Conservation (phyloP, 495 filamentous ascomycete species). For the Cercophora scortea region DNA sequence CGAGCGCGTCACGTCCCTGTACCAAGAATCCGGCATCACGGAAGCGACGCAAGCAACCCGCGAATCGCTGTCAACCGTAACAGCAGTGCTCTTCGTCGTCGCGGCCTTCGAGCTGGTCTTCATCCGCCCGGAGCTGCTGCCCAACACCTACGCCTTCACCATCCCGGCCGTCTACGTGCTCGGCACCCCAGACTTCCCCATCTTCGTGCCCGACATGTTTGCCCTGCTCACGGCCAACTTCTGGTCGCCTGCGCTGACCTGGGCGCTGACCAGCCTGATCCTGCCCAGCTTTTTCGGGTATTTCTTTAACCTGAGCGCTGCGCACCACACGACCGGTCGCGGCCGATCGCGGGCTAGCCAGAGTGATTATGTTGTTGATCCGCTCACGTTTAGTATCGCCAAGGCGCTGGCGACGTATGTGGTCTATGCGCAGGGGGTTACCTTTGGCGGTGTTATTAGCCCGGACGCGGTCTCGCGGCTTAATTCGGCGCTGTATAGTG, state of each 20-base stretch:
- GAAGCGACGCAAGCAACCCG: slow-evolving; percentile 53
- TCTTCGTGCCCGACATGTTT: slow-evolving; percentile 77
- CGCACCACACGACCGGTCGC: slow-evolving; percentile 13
- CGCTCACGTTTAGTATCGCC: slow-evolving; percentile 78
- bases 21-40: slow-evolving; percentile 41
- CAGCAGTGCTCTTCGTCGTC: slow-evolving; percentile 54
- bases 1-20: slow-evolving; percentile 38
- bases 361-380: slow-evolving; percentile 58
- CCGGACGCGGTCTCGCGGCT: slow-evolving; percentile 51
- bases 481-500: slow-evolving; percentile 60
- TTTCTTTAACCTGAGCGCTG: slow-evolving; percentile 73
- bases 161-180: slow-evolving; percentile 54
- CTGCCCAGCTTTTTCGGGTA: slow-evolving; percentile 67
- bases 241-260: slow-evolving; percentile 76
- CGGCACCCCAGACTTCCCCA: slow-evolving; percentile 34
- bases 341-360: slow-evolving; percentile 17
- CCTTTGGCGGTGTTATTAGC: slow-evolving; percentile 55
- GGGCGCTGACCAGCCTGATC: slow-evolving; percentile 62
- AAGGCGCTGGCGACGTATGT: slow-evolving; percentile 75
- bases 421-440: slow-evolving; percentile 64
- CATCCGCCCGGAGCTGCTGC: slow-evolving; percentile 55
- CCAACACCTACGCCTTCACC: slow-evolving; percentile 61
- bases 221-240: slow-evolving; percentile 66
- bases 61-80: slow-evolving; percentile 60
- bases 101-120: slow-evolving; percentile 56